These are phyloP conservation scores for Erodium texanum DNA, from an alignment of 441 rosid genomes.

Conservation along the genomic window DNA sequence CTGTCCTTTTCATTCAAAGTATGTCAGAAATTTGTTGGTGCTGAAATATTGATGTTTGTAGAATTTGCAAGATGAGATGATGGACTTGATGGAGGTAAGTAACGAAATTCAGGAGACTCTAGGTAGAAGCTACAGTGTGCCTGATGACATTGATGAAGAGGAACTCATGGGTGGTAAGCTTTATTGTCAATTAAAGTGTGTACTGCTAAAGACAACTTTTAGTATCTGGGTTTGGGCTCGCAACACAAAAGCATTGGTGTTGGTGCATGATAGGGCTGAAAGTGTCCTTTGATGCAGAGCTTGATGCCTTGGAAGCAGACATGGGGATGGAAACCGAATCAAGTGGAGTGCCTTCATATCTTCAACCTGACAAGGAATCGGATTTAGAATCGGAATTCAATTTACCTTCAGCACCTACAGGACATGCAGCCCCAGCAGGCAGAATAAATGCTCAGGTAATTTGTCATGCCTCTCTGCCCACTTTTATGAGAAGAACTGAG, in stretches of 20 bases:
- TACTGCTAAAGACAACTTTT: not conserved
- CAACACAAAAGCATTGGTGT: not conserved
- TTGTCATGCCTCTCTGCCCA: too few species aligned
- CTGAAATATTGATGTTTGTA: constrained; percentile 21
- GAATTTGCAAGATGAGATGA: constrained; percentile 99
- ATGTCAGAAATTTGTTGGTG: constrained; percentile 13
- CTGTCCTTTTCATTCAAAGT: not conserved
- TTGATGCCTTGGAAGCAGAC: constrained; percentile 88
- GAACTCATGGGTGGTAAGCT: constrained; percentile 94
- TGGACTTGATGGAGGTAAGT: constrained; percentile 95
- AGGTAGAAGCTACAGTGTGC: constrained; percentile 86
- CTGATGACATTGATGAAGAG: constrained; percentile 97
- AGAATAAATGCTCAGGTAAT: constrained; percentile 57
- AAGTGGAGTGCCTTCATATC: constrained; percentile 81
- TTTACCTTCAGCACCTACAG: constrained; percentile 75
- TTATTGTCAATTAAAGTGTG: constrained; percentile 6
- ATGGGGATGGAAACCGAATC: constrained; percentile 81
- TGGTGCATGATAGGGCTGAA: not conserved
- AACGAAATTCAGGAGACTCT: constrained; percentile 89
- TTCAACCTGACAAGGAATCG: constrained; percentile 69
- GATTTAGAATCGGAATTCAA: constrained; percentile 59
- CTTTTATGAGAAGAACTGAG: too few species aligned
- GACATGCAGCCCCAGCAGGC: constrained; percentile 41
- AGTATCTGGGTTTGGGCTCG: not conserved
- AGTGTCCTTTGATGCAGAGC: constrained; percentile 46